Evolutionary conservation across 306 rosid genomes (phyloP), one percentile per base, ranked within the genome.

Genomic region (Dryas drummondii): DNA sequence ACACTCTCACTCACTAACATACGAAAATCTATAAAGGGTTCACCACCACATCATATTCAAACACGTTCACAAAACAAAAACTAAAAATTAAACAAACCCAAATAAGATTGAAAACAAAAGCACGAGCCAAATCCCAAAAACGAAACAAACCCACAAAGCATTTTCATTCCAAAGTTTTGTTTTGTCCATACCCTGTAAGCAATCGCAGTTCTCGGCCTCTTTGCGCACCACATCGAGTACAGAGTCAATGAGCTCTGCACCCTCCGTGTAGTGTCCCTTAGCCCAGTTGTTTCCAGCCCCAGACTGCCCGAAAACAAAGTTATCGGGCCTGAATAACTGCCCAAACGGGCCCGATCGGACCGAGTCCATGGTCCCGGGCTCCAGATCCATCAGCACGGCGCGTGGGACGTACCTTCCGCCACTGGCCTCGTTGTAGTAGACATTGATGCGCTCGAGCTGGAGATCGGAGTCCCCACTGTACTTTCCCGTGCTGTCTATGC

Each of bases 221-320:
- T 85, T 85, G 47, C 86, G 74, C 7, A 85, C 86, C 44, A 82
- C 89, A 60, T 85, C 89, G 27, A 85, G 89, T 37, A 85, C 86
- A 2, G 89, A 76, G 68, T 85, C 89, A 6, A 85, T 85, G 3
- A 85, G 86, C 81, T 85, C 89, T 4, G 89, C 89, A 10, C 89
- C 89, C 55, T 85, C 89, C 0, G 86, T 85, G 42, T 85, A 80
- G 56, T 85, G 89, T 1, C 89, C 89, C 45, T 85, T 85, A 2
- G 89, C 88, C 88, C 88, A 85, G 70, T 85, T 85, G 46, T 85
- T 79, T 8, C 88, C 88, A 9, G 88, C 88, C 11, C 88, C 88
- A 7, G 88, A 82, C 70, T 85, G 86, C 12, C 88, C 88, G 50
- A 85, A 85, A 5, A 85, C 86, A 63, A 85, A 85, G 67, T 85